Evolutionary conservation across 495 filamentous ascomycete genomes (phyloP), one percentile per base, ranked within the genome.

Genomic region (Lindgomyces ingoldianus): DNA sequence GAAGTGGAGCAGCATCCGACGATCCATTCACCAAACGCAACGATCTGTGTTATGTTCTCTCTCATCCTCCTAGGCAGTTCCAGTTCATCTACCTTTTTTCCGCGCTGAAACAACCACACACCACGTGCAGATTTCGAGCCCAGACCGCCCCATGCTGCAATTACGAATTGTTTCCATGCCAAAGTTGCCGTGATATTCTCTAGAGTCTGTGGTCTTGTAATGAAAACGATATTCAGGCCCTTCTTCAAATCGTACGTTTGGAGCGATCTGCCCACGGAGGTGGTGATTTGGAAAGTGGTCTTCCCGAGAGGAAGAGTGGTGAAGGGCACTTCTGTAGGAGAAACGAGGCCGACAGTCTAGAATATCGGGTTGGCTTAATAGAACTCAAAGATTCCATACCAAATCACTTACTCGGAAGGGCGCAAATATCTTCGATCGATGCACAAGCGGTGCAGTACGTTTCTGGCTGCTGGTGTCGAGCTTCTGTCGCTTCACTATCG

Each of bases 241-340:
- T 83, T 86, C 69, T 87, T 89, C 52, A 98, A 78, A 73, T 98
- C 94, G 76, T 98, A 98, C 1, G 94, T 98, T 73, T 98, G 94
- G 12, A 99, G 83, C 45, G 86, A 89, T 64, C 86, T 85, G 65
- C 92, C 93, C 51, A 93, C 90, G 0, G 90, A 96, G 41, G 95
- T 98, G 14, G 94, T 97, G 74, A 99, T 90, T 71, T 99, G 94
- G 74, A 94, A 97, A 18, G 92, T 96, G 4, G 91, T 90, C 74
- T 95, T 96, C 57, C 94, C 94, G 16, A 96, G 79, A 2, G 94
- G 90, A 22, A 93, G 83, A 21, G 87, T 86, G 8, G 93, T 90
- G 70, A 98, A 97, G 4, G 94, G 93, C 1, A 96, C 90, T 33
- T 82, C 65, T 12, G 93, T 96, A 1, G 94, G 90, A 14, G 95